Base-by-base conservation (phyloP, 805 yeast genomes). In the Metschnikowia peoriensis region DNA sequence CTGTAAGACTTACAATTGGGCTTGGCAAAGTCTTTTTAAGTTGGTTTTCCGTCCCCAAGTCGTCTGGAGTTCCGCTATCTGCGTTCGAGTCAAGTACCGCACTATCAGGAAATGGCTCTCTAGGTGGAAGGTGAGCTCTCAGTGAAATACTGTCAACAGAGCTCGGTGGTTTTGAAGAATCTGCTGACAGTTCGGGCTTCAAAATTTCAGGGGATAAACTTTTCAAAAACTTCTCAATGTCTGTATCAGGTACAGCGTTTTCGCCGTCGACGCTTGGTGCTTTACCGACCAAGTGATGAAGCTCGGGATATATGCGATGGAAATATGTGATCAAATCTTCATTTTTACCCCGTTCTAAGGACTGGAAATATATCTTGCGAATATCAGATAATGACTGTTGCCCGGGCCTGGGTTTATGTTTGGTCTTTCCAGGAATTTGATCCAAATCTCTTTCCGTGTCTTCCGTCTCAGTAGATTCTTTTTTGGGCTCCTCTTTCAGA, bases 251-350 rank as follows among this genome's bases (percentile, higher is more conserved):
- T 14, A 5, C 38, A 12, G 38, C 38, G 38, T 14, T 34, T 12
- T 34, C 38, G 2, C 38, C n/a, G 5, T 34, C 38, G 16, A 4
- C 15, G 35, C 10, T 6, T 10, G 35, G 35, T 17, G 35, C 32
- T 9, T 44, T 49, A 7, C 52, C 56, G 28, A 50, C n/a, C 28
- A 53, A 39, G 11, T 46, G 46, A 17, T 46, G 35, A 27, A 53
- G 53, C 34, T 47, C 48, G 6, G 56, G 56, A 28, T 53, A 53
- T 3, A 53, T 46, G 11, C 56, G 45, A 4, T 53, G 45, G 38
- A 53, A 43, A 29, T 53, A 53, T 7, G 39, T 27, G 11, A 49
- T 37, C 32, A 51, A 50, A 11, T 50, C 53, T 28, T 53, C 56
- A 22, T 41, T 46, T 1, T 28, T 40, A 1, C 46, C n/a, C 6